These are phyloP conservation scores for Chaetomium sp. DNA, from an alignment of 2,329 filamentous ascomycete species.

Conservation along the genomic window DNA sequence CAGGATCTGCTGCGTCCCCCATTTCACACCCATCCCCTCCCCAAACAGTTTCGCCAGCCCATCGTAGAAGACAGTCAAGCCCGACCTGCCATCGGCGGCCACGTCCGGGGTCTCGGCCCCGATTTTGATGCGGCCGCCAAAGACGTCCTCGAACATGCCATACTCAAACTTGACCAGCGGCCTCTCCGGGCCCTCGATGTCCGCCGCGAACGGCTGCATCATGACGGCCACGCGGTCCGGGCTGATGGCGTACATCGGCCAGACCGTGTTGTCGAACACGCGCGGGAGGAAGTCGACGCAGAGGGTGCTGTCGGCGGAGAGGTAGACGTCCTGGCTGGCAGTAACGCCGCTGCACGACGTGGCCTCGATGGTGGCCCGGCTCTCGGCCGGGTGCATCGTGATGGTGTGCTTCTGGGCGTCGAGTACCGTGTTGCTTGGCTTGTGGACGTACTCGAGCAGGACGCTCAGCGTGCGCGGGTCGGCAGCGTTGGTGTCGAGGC, in stretches of 20 bases:
- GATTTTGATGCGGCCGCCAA: background rate
- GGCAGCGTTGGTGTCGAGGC: background rate
- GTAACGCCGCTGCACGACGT: background rate
- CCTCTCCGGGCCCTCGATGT: background rate
- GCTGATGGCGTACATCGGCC: background rate
- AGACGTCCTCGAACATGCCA: background rate
- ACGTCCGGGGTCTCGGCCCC: background rate
- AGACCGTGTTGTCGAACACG: background rate
- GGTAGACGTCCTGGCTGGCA: background rate
- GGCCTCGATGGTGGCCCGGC: background rate
- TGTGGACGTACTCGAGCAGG: background rate
- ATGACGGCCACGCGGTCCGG: background rate
- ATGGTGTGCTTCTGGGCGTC: background rate
- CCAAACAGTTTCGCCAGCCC: background rate
- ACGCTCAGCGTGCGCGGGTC: background rate
- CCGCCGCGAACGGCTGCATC: background rate
- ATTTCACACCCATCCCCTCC: background rate
- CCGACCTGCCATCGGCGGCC: background rate
- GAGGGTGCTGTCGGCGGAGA: background rate
- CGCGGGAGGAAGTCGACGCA: background rate
- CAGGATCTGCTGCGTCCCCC: background rate
- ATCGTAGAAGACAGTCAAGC: background rate
- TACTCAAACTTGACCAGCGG: background rate
- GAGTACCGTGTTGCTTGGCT: background rate
- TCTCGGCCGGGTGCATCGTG: background rate